Evolutionary conservation across 306 rosid genomes (phyloP).

Genomic region (Quercus suber): DNA sequence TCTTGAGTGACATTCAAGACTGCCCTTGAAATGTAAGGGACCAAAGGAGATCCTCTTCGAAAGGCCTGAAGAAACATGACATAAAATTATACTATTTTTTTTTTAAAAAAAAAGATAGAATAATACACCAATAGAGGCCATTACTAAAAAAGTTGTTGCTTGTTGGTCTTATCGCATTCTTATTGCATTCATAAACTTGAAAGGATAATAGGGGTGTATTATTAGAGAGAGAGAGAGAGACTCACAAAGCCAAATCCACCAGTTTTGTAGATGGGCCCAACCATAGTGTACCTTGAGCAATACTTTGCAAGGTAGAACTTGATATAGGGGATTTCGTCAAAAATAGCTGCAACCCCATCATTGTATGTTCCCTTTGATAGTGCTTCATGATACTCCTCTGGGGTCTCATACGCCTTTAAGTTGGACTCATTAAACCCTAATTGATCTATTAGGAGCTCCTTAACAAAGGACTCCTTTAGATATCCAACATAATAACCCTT

Average conservation of each 20-base stretch:
- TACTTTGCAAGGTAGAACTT: slow-evolving; percentile 32
- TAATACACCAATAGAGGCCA: no score
- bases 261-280: slow-evolving; percentile 45
- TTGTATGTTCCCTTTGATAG: slow-evolving; percentile 31
- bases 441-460: slow-evolving; percentile 6
- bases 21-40: slow-evolving; percentile 40
- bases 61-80: slow-evolving; percentile 29
- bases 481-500: slow-evolving; percentile 27
- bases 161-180: no score
- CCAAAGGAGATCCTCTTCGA: slow-evolving; percentile 33
- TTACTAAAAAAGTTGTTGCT: no score
- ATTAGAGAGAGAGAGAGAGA: neutral
- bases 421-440: slow-evolving; percentile 15
- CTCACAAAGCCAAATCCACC: slow-evolving; percentile 49
- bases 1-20: slow-evolving; percentile 37
- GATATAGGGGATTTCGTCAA: slow-evolving; percentile 34
- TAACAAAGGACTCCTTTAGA: slow-evolving; percentile 18
- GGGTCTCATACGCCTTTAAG: slow-evolving; percentile 5
- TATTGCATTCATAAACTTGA: no score
- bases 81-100: neutral
- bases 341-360: slow-evolving; percentile 45
- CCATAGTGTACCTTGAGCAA: slow-evolving; percentile 29
- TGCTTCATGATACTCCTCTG: slow-evolving; percentile 27
- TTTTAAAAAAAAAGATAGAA: neutral
- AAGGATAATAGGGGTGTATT: no score